phyloP scores from a whole-genome alignment of 176 grass and related monocot genomes.

The Rhipidocladum racemiflorum region DNA sequence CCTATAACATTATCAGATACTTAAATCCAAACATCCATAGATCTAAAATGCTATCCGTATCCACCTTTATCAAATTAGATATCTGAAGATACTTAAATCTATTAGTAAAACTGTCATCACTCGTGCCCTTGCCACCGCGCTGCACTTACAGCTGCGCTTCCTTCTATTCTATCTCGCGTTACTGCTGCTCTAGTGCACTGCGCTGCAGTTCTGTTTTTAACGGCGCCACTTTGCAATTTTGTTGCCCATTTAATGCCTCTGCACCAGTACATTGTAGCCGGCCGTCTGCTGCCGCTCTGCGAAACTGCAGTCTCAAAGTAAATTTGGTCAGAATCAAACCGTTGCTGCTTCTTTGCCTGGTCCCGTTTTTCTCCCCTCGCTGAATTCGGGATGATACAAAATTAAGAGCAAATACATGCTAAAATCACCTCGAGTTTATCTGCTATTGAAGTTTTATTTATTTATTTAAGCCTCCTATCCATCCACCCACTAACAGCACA shows the following conservation, averaged over 20 bases:
- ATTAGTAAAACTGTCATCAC: too few species aligned
- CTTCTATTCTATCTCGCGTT: slow-evolving; percentile 13
- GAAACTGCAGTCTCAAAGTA: slow-evolving; percentile 18
- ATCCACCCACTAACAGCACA: background rate
- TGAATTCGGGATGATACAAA: background rate
- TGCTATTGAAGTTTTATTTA: too few species aligned
- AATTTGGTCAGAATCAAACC: slow-evolving; percentile 26
- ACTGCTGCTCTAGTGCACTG: background rate
- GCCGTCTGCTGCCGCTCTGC: background rate
- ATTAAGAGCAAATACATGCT: too few species aligned
- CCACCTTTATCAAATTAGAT: too few species aligned
- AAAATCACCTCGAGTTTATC: background rate
- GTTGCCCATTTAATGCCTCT: background rate
- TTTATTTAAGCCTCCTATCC: background rate
- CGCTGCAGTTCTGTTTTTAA: background rate
- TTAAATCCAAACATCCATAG: too few species aligned
- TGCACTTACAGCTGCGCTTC: background rate
- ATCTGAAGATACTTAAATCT: too few species aligned
- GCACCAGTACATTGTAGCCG: background rate
- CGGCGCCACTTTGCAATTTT: background rate
- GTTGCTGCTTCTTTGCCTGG: background rate
- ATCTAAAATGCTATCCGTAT: too few species aligned
- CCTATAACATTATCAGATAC: too few species aligned
- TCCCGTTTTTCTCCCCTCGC: background rate
- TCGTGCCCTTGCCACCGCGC: background rate